Evolutionary conservation across 495 filamentous ascomycete genomes (phyloP), one percentile per base, ranked within the genome.

Genomic region (Aspergillus avenaceus): DNA sequence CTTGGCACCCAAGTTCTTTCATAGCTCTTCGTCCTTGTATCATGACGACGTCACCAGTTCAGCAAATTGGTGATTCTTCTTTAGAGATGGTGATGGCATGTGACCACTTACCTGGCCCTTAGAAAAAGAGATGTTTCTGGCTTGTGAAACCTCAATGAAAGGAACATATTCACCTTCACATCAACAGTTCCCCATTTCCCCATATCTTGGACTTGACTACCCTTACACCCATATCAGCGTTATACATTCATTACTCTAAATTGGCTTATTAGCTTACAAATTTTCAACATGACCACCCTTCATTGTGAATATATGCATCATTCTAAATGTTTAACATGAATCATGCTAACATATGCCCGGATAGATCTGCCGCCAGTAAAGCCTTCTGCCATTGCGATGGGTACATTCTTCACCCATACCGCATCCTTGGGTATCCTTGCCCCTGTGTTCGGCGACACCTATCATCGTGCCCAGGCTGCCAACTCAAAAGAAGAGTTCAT

Each of bases 401-500:
- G 93, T 70, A 95, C 93, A 32, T 67, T 89, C 68, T 98, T 96
- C 83, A 96, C 87, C 77, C 92, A 98, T 73, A 84, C 81, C 51
- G 80, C 81, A 42, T 87, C 86, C 45, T 74, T 91, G 52, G 86
- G 86, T 53, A 83, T 98, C 55, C 79, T 98, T 25, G 81, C 84
- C 27, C 93, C 93, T 8, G 72, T 97, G 64, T 97, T 98, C 69
- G 93, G 93, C 54, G 85, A 95, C 55, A 91, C 92, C 64, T 97
- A 96, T 77, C 86, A 91, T 75, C 88, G 87, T 47, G 93, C 93
- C 52, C 90, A 95, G 77, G 71, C 82, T 18, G 82, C 93, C 62
- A 92, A 96, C 79, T 87, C 85, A 47, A 97, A 96, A 78, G 91
- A 97, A 66, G 95, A 97, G 70, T 96, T 96, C 73, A 66, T 93